Conservation (phyloP, 2,329 filamentous ascomycete genomes). For the Byssoonygena ceratinophila region DNA sequence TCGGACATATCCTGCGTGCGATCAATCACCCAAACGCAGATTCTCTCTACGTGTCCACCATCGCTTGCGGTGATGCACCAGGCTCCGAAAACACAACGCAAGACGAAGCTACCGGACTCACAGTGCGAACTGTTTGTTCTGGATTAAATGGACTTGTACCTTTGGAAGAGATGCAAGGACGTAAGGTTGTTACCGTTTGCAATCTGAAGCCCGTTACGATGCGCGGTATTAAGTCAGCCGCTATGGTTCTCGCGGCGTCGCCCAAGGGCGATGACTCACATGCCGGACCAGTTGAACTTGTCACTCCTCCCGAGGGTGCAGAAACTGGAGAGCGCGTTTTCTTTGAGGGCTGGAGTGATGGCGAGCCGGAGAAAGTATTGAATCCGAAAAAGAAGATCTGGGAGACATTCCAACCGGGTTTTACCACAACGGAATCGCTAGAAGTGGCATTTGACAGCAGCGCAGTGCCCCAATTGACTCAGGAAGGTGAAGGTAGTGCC, state of each 20-base stretch:
- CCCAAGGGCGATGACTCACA: slow-evolving; percentile 75
- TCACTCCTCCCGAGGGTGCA: slow-evolving; percentile 65
- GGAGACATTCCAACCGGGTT: slow-evolving; percentile 93
- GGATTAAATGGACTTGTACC: slow-evolving; percentile 88
- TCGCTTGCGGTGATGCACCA: slow-evolving; percentile 80
- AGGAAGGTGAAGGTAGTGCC: slow-evolving; percentile 50
- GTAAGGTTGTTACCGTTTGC: slow-evolving; percentile 90
- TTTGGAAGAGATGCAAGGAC: slow-evolving; percentile 89
- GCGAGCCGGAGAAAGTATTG: slow-evolving; percentile 80
- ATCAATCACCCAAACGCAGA: slow-evolving; percentile 94
- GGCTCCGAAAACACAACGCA: slow-evolving; percentile 72
- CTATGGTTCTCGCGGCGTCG: slow-evolving; percentile 93
- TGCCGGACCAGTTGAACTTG: slow-evolving; percentile 83
- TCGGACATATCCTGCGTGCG: slow-evolving; percentile 94
- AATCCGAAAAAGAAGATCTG: slow-evolving; percentile 99
- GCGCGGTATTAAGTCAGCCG: slow-evolving; percentile 69
- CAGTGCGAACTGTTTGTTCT: slow-evolving; percentile 91
- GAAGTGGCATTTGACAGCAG: slow-evolving; percentile 80
- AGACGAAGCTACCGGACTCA: slow-evolving; percentile 74
- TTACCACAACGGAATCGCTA: slow-evolving; percentile 71
- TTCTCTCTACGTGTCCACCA: slow-evolving; percentile 88
- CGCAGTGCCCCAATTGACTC: slow-evolving; percentile 64
- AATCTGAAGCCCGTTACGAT: slow-evolving; percentile 99
- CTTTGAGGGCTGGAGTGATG: slow-evolving; percentile 82
- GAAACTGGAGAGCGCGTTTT: slow-evolving; percentile 77